Base-by-base conservation (phyloP, 129 eudicot species). In the Pittosporum tobira region DNA sequence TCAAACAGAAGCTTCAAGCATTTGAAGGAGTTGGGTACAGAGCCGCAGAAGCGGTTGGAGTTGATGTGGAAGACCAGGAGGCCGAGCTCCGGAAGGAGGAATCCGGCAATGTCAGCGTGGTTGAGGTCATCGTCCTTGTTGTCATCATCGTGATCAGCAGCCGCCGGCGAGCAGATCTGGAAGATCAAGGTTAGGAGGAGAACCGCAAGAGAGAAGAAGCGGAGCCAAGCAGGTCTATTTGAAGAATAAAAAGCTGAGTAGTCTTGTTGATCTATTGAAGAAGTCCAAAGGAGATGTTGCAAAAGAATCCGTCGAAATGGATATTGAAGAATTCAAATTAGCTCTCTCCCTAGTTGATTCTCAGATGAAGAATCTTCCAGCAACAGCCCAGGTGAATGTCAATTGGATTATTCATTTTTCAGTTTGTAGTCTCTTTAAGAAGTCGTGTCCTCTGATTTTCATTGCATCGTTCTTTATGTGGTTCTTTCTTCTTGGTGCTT, bases 281-380 rank as follows among this genome's bases (percentile, higher is more conserved):
- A 83, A 78, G 26, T 78, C 94, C 7, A 81, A 85, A 66, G 86
- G 83, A 48, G 76, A 78, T 67, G 76, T 57, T 59, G 73, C 68
- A 46, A 85, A 81, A 66, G 83, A 79, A 65, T 73, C 89, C 3
- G 61, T 65, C n/a, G 86, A 81, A 71, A 60, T 85, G 54, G 73
- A 68, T 50, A 77, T 85, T 51, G 94, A 85, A 64, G 86, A 85
- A 61, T 78, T 85, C 51, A 85, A 78, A 65, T 62, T 70, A 15
- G 94, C 89, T 50, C 75, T 85, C 61, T 81, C 94, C 63, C 70
- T 81, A 72, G 94, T 85, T 11, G 94, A 85, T 67, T 78, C 88
- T 47, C 85, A 81, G 61, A 73, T 85, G 94, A 85, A 85, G 79
- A 81, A 81, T 74, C 94, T 85, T 51, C 94, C 94, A 16, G 89